Percentiles rank a stretch among this genome's conserved stretches.
Conservation (phyloP, 345 rosid species). For the Garcia nutans region DNA sequence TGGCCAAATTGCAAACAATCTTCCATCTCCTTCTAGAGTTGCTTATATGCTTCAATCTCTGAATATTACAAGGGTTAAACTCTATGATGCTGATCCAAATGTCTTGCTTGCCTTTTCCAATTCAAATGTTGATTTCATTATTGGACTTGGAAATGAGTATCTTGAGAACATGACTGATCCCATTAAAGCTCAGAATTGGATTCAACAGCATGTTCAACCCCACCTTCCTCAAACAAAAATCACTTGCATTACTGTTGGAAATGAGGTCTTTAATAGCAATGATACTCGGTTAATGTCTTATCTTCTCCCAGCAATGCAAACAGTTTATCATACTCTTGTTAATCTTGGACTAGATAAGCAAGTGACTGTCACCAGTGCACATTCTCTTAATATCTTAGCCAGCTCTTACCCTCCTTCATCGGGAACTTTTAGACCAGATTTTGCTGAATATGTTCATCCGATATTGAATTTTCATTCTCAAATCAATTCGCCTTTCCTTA, state of each 20-base stretch:
- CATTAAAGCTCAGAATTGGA: slow-evolving; percentile 59
- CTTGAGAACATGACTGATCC: slow-evolving; percentile 62
- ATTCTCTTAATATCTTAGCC: slow-evolving; percentile 52
- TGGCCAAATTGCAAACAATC: slow-evolving; percentile 85
- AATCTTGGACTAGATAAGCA: slow-evolving; percentile 64
- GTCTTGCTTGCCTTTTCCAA: slow-evolving; percentile 75
- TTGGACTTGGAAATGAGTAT: slow-evolving; percentile 66
- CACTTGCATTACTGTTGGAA: slow-evolving; percentile 70
- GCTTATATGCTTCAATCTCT: slow-evolving; percentile 55
- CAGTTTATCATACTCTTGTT: slow-evolving; percentile 44
- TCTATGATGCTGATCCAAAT: slow-evolving; percentile 81
- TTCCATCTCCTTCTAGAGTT: slow-evolving; percentile 72
- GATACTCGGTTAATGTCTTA: slow-evolving; percentile 32
- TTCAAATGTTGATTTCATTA: slow-evolving; percentile 64
- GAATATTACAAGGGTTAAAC: slow-evolving; percentile 65
- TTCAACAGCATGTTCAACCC: slow-evolving; percentile 59
- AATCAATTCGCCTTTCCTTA: slow-evolving; percentile 64
- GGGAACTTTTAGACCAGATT: slow-evolving; percentile 59
- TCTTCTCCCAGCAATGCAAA: slow-evolving; percentile 83
- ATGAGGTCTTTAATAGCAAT: slow-evolving; percentile 59
- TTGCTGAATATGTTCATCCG: slow-evolving; percentile 49
- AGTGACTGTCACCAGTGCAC: slow-evolving; percentile 69
- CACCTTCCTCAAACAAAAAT: slow-evolving; percentile 56
- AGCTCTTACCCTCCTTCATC: slow-evolving; percentile 76
- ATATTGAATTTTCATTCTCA: slow-evolving; percentile 65